A percentile compares a stretch with the other conserved stretches of the same genome.
Conservation (phyloP, 768 basidiomycete species). For the Polyporus arcularius region DNA sequence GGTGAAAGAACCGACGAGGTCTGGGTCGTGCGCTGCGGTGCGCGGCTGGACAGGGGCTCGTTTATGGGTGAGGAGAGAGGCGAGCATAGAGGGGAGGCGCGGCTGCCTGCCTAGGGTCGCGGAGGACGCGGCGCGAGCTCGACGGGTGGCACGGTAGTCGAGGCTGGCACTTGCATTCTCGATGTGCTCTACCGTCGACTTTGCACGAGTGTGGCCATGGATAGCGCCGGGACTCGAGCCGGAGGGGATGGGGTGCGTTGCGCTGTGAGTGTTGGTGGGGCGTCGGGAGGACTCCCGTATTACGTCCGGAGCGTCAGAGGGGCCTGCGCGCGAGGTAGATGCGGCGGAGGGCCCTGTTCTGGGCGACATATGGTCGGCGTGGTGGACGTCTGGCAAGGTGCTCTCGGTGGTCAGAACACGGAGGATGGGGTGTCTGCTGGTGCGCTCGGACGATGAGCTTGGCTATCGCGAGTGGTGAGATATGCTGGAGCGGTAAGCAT, state of each 20-base stretch:
- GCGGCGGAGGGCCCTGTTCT: slow-evolving; percentile 3
- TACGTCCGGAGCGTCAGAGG: slow-evolving; percentile 6
- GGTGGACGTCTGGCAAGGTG: not conserved
- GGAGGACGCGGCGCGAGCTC: slow-evolving; percentile 13
- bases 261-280: not conserved
- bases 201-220: slow-evolving; percentile 13
- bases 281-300: slow-evolving; percentile 14
- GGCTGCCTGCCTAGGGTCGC: slow-evolving; percentile 6
- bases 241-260: not conserved
- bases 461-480: not conserved
- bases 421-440: not conserved
- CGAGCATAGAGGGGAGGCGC: slow-evolving; percentile 15
- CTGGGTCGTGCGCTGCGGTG: slow-evolving; percentile 15
- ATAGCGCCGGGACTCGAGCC: not conserved
- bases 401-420: not conserved
- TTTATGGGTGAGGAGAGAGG: slow-evolving; percentile 11
- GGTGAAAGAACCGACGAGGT: slow-evolving; percentile 29
- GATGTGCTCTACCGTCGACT: slow-evolving; percentile 9
- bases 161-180: not conserved
- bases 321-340: slow-evolving; percentile 3
- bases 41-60: slow-evolving; percentile 19
- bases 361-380: not conserved
- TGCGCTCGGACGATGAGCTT: not conserved
- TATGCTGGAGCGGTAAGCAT: not conserved
- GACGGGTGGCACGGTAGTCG: not conserved